Percentiles rank a stretch among this genome's conserved stretches.
These are phyloP conservation scores for Calycina herbarum DNA, from an alignment of 2,329 filamentous ascomycete species.

Conservation along the genomic window DNA sequence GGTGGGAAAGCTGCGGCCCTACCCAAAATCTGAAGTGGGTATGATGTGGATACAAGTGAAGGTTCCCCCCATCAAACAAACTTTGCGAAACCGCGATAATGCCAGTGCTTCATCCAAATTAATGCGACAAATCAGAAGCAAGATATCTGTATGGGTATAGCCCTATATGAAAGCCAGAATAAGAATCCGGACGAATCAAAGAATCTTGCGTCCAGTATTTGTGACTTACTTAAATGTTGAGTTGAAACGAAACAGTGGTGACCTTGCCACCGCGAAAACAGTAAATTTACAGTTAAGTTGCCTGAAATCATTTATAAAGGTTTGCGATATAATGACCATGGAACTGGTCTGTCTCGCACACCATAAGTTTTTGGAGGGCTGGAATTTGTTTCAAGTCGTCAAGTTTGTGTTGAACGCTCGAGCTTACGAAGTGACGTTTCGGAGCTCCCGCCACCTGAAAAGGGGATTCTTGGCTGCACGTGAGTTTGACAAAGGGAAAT, in stretches of 20 bases:
- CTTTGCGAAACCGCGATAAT: neutral
- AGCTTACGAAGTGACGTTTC: neutral
- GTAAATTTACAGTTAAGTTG: neutral
- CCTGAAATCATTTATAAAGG: neutral
- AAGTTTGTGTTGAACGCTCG: neutral
- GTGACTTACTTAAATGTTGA: neutral
- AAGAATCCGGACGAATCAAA: neutral
- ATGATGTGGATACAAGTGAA: neutral
- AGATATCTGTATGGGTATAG: neutral
- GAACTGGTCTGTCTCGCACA: neutral
- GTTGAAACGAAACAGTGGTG: neutral
- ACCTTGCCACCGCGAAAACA: neutral
- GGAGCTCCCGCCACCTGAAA: neutral
- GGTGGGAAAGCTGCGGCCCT: neutral
- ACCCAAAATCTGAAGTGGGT: neutral
- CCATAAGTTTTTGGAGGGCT: neutral
- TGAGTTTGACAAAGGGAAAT: neutral
- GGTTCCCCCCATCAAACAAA: neutral
- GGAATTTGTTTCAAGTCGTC: neutral
- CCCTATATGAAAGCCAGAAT: neutral
- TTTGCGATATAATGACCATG: neutral
- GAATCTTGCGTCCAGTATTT: neutral
- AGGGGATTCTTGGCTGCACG: neutral
- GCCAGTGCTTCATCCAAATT: neutral
- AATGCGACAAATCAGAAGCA: neutral